phyloP scores from a whole-genome alignment of 371 early-diverging fungal species.

The Nematocida minor region DNA sequence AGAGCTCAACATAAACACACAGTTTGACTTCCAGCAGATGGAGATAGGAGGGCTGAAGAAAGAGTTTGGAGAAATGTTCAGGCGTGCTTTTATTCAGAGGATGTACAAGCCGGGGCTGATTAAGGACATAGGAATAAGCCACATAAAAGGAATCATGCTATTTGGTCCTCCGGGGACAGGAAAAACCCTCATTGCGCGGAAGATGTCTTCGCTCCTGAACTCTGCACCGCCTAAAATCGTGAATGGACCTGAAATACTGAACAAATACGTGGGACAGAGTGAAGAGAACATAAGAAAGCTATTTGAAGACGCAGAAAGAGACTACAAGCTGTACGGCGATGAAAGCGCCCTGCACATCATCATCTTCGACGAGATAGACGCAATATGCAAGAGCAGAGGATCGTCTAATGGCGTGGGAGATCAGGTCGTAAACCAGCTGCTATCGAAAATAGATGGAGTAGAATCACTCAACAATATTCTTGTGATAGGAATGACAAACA shows the following conservation, averaged over 20 bases:
- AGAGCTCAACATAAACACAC: constrained; percentile 67
- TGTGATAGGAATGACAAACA: constrained; percentile 66
- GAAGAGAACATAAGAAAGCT: constrained; percentile 96
- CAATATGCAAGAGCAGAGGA: constrained; percentile 94
- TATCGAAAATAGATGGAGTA: constrained; percentile 73
- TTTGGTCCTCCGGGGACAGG: constrained; percentile 93
- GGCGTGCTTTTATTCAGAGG: constrained; percentile 96
- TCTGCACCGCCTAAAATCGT: constrained; percentile 89
- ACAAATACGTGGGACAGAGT: constrained; percentile 95
- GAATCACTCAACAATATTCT: constrained; percentile 65
- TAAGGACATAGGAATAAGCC: constrained; percentile 87
- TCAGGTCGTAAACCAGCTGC: constrained; percentile 93
- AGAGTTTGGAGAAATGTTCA: constrained; percentile 90
- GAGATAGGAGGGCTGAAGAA: constrained; percentile 97
- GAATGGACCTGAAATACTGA: constrained; percentile 92
- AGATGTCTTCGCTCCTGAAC: constrained; percentile 94
- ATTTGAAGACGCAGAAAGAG: constrained; percentile 86
- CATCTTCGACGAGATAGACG: constrained; percentile 98
- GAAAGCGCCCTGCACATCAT: constrained; percentile 88
- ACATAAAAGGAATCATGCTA: constrained; percentile 79
- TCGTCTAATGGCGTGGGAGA: constrained; percentile 92
- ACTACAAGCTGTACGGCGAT: constrained; percentile 85
- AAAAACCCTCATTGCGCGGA: constrained; percentile 95
- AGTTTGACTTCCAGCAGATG: constrained; percentile 93
- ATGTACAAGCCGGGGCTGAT: constrained; percentile 89